Evolutionary conservation across 208 protist genomes (phyloP).

Genomic region (Leishmania major): DNA sequence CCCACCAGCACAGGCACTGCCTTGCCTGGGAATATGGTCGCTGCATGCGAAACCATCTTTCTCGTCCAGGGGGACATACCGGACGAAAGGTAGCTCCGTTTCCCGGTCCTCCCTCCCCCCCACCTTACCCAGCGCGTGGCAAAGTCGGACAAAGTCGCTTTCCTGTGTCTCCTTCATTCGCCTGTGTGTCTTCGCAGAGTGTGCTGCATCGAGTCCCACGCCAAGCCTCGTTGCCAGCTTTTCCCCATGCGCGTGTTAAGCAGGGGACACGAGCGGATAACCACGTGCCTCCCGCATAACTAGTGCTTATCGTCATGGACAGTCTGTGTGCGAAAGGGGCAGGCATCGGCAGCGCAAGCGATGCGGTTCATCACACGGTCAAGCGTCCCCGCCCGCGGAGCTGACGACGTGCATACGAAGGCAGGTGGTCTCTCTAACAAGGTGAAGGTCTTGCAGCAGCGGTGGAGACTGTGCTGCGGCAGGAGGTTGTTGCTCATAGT

Average conservation of each 20-base stretch:
- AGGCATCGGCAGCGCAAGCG: background rate
- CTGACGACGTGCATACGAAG: background rate
- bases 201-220: slow-evolving; percentile 37
- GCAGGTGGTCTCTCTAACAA: background rate
- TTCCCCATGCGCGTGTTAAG: background rate
- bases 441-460: slow-evolving; percentile 9
- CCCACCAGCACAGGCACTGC: slow-evolving; percentile 34
- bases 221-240: background rate
- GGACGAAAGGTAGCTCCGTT: slow-evolving; percentile 45
- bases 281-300: slow-evolving; percentile 20
- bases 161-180: slow-evolving; percentile 2
- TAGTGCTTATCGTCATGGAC: background rate
- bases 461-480: slow-evolving; percentile 14
- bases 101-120: background rate
- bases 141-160: slow-evolving; percentile 29
- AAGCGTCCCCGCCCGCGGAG: background rate
- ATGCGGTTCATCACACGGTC: background rate
- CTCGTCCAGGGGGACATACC: slow-evolving; percentile 72
- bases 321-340: background rate
- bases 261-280: slow-evolving; percentile 50
- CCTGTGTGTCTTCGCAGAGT: slow-evolving; percentile 24
- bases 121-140: slow-evolving; percentile 31
- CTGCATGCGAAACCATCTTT: slow-evolving; percentile 30
- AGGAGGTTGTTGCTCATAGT: slow-evolving; percentile 11
- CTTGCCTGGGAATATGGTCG: slow-evolving; percentile 24